These are phyloP conservation scores for Tricharina praecox DNA, from an alignment of 495 filamentous ascomycete species.

Conservation along the genomic window DNA sequence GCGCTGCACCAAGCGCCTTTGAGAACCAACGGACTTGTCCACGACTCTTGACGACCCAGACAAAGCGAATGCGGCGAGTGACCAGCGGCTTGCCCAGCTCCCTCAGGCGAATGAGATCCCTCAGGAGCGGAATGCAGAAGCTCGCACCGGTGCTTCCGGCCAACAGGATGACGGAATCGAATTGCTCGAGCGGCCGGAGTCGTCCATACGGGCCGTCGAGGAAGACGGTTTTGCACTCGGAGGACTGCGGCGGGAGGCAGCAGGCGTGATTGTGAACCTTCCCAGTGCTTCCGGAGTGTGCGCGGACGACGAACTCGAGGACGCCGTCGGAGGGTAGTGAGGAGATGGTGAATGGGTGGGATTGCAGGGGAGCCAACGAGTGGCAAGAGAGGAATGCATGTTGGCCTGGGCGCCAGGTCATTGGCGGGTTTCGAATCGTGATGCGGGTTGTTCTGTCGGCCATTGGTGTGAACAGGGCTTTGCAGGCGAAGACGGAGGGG, in stretches of 20 bases:
- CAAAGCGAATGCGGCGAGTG: constrained; percentile 48
- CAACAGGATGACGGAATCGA: constrained; percentile 42
- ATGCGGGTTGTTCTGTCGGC: constrained; percentile 48
- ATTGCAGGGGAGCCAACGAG: constrained; percentile 48
- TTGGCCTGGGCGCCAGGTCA: constrained; percentile 61
- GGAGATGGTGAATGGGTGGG: constrained; percentile 70
- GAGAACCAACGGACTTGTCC: constrained; percentile 55
- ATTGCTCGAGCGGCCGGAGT: constrained; percentile 40
- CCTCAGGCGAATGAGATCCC: constrained; percentile 32
- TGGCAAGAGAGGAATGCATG: constrained; percentile 64
- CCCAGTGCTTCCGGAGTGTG: constrained; percentile 53
- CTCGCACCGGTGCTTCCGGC: constrained; percentile 42
- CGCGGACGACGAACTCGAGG: constrained; percentile 56
- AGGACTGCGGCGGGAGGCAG: constrained; percentile 8
- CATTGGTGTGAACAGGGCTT: constrained; percentile 46
- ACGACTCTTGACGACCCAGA: constrained; percentile 55
- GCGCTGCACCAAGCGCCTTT: constrained; percentile 40
- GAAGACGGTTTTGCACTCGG: constrained; percentile 30
- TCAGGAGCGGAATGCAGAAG: constrained; percentile 40
- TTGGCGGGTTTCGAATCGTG: constrained; percentile 48
- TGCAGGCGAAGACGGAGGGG: constrained; percentile 17
- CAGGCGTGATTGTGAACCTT: constrained; percentile 49
- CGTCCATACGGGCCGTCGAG: constrained; percentile 42
- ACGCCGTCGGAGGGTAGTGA: constrained; percentile 39
- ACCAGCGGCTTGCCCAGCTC: constrained; percentile 29